Base-by-base conservation (phyloP, 805 yeast genomes). In the Clavispora asparagi region DNA sequence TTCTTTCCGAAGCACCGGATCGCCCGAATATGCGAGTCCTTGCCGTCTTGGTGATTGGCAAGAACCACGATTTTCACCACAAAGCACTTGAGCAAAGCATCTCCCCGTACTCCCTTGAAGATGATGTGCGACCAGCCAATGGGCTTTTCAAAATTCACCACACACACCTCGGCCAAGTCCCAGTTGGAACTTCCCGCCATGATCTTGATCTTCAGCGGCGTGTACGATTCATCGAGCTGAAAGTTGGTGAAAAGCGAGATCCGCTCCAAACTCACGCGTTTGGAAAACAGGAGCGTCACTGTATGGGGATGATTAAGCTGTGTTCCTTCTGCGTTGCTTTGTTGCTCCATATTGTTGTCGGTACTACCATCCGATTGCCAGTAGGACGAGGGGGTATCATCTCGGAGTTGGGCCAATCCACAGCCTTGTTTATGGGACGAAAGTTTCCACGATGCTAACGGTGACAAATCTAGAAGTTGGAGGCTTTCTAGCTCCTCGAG, bases 321-420 rank as follows among this genome's bases (percentile, higher is more conserved):
- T 41, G 61, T 61, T 43, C 59, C 63, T 23, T 64, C 61, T 14
- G 29, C 12, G 27, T 64, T 62, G 10, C 51, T 42, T 37, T 53
- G 51, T 7, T 54, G 57, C 38, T 55, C 62, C 40, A 49, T 53
- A 44, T 48, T 58, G 36, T 50, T 55, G 7, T 71, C 74, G 48
- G 62, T 67, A 45, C 70, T 68, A 0, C 97, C 99, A 60, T 94
- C 99, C 39, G 95, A 85, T 64, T 94, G 99, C 99, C 99, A 94
- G 62, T 74, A 92, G 1, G 82, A 67, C 27, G 76, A 73, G 0
- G 92, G 86, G 4, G 82, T 74, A 55, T 85, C 90, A 43, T 87
- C 87, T 28, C 94, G 68, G 7, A 92, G 70, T 55, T 83, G 83
- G n/a, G 68, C 68, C 17, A 88, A 74, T 0, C 94, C 94, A 55